Evolutionary conservation across 495 filamentous ascomycete genomes (phyloP).

Genomic region (Copromyces sp.): DNA sequence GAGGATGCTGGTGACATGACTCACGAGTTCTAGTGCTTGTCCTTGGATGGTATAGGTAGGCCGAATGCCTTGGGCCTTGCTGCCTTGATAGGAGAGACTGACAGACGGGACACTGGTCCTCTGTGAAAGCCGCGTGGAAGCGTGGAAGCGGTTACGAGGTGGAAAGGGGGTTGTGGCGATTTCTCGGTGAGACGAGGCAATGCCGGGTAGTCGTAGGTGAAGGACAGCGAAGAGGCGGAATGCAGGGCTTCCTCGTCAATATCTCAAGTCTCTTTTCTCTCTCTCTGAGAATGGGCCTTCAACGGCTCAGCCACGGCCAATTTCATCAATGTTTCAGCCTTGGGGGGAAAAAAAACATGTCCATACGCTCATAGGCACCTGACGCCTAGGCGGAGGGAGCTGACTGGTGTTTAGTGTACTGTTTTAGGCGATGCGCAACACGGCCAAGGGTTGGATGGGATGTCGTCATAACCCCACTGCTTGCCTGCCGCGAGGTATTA

Average conservation of each 20-base stretch:
- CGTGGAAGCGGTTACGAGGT: background rate
- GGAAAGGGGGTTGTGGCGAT: background rate
- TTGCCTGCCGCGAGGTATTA: background rate
- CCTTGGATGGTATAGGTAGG: background rate
- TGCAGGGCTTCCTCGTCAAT: background rate
- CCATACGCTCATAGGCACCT: background rate
- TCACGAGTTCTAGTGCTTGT: background rate
- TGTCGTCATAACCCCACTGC: background rate
- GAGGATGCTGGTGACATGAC: background rate
- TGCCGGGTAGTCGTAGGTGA: background rate
- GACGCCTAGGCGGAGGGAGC: background rate
- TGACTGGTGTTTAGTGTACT: background rate
- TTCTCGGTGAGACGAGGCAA: background rate
- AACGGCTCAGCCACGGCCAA: background rate
- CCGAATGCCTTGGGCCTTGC: background rate
- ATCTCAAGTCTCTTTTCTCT: background rate
- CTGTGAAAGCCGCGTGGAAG: background rate
- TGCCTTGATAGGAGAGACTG: background rate
- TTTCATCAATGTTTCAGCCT: background rate
- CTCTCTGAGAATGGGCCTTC: background rate
- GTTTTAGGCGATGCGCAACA: background rate
- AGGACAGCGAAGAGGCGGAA: background rate
- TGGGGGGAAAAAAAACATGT: background rate
- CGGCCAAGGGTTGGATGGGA: background rate
- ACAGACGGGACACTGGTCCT: background rate